Percentiles rank a stretch among this genome's conserved stretches.
These are phyloP conservation scores for Oryza punctata DNA, from an alignment of 176 grass and related monocot species.

Conservation along the genomic window DNA sequence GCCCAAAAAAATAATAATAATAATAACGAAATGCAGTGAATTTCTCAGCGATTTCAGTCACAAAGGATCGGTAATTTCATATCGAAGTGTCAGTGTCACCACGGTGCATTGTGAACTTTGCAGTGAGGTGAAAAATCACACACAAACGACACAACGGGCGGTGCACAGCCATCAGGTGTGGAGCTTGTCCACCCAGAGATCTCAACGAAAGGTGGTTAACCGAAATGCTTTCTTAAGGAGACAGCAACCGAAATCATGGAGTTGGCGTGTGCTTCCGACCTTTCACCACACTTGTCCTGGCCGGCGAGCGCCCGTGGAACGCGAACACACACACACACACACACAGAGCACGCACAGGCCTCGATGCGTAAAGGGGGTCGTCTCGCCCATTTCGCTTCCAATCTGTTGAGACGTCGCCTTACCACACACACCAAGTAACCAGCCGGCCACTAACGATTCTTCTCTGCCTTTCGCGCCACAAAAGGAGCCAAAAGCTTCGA, in stretches of 20 bases:
- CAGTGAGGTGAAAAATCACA: neutral
- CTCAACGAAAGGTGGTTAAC: neutral
- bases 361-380: neutral
- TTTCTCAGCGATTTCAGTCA: neutral
- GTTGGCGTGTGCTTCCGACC: conserved; percentile 37
- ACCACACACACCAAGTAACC: conserved; percentile 22
- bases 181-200: neutral
- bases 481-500: conserved; percentile 35
- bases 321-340: neutral
- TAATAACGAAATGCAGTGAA: neutral
- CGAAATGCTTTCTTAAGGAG: conserved; percentile 26
- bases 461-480: neutral
- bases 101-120: neutral
- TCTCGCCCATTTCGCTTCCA: neutral
- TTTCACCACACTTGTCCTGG: neutral
- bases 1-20: neutral
- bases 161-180: neutral
- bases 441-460: neutral
- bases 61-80: neutral
- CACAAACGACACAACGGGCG: neutral
- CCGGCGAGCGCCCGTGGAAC: neutral
- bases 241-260: conserved; percentile 32
- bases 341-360: neutral
- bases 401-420: conserved; percentile 46
- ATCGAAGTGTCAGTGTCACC: neutral